Percentiles rank a stretch among this genome's conserved stretches.
phyloP scores from a whole-genome alignment of 2,329 filamentous ascomycete species.

The Alternaria tenuissima region DNA sequence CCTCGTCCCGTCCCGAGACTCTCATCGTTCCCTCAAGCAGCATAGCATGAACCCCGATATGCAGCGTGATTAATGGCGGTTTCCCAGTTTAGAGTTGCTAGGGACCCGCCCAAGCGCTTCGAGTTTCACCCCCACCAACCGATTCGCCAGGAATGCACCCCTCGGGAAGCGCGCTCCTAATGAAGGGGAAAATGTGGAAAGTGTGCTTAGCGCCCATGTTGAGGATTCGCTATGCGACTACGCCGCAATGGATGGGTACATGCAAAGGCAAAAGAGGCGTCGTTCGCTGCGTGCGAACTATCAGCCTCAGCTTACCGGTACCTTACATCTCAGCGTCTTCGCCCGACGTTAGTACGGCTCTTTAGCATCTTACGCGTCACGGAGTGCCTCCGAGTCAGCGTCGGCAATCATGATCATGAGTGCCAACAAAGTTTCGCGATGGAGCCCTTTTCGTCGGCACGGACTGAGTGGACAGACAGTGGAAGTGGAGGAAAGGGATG shows the following conservation, averaged over 20 bases:
- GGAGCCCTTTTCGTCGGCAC: slow-evolving; percentile 24
- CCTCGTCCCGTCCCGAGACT: background rate
- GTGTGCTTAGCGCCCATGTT: slow-evolving; percentile 15
- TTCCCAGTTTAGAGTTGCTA: slow-evolving; percentile 1
- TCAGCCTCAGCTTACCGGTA: slow-evolving; percentile 19
- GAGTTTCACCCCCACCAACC: slow-evolving; percentile 31
- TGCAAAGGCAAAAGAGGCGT: slow-evolving; percentile 30
- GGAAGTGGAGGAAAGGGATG: slow-evolving; percentile 4
- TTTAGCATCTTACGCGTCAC: slow-evolving; percentile 1
- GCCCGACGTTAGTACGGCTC: background rate
- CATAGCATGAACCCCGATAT: background rate
- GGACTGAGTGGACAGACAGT: slow-evolving; percentile 1
- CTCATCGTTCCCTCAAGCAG: background rate
- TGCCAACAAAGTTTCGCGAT: slow-evolving; percentile 17
- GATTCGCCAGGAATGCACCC: slow-evolving; percentile 33
- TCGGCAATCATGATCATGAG: slow-evolving; percentile 12
- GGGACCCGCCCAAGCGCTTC: slow-evolving; percentile 30
- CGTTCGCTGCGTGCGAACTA: slow-evolving; percentile 37
- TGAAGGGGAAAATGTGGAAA: background rate
- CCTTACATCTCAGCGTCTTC: slow-evolving; percentile 2
- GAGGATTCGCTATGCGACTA: slow-evolving; percentile 32
- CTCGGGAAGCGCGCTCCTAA: slow-evolving; percentile 32
- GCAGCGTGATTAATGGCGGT: slow-evolving; percentile 4
- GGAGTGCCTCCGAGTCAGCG: slow-evolving; percentile 10
- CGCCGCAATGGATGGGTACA: slow-evolving; percentile 23